Evolutionary conservation across 352 stramenopile species (phyloP).

Genomic region (Aphanomyces cochlioides): DNA sequence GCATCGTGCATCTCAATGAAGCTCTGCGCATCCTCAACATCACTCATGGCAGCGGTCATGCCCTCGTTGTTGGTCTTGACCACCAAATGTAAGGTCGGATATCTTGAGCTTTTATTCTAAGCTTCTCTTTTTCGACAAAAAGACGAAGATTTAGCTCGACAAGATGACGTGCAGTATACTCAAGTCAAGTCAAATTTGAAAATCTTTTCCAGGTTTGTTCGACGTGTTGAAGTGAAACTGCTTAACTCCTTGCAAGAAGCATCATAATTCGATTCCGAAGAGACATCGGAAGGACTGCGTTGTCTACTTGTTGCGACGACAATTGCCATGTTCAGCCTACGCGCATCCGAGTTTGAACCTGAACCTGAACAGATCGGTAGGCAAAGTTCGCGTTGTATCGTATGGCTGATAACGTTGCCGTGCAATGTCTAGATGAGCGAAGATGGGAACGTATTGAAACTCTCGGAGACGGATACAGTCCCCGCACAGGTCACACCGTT

Average conservation of each 20-base stretch:
- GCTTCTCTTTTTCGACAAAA: not conserved
- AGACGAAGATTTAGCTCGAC: not conserved
- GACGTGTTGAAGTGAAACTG: not conserved
- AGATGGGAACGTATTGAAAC: slow-evolving; percentile 70
- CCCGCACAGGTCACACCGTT: slow-evolving; percentile 81
- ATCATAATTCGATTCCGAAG: not conserved
- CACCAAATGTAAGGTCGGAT: not conserved
- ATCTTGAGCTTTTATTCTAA: too few species aligned
- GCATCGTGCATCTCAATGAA: slow-evolving; percentile 37
- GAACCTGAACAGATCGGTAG: slow-evolving; percentile 30
- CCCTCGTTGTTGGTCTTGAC: slow-evolving; percentile 42
- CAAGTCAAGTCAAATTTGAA: slow-evolving; percentile 2
- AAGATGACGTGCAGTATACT: not conserved
- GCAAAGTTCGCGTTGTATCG: not conserved
- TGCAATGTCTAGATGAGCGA: slow-evolving; percentile 50
- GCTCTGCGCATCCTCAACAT: slow-evolving; percentile 47
- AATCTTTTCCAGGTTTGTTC: slow-evolving; percentile 15
- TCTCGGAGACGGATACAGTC: slow-evolving; percentile 75
- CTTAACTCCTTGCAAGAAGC: not conserved
- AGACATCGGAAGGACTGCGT: slow-evolving; percentile 10
- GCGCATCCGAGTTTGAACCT: slow-evolving; percentile 16
- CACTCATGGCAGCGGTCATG: slow-evolving; percentile 50
- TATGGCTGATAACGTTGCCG: not conserved
- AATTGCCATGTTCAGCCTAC: too few species aligned
- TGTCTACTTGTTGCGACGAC: not conserved